Conservation (phyloP, 2,329 filamentous ascomycete genomes). For the Xylariaceae sp. region DNA sequence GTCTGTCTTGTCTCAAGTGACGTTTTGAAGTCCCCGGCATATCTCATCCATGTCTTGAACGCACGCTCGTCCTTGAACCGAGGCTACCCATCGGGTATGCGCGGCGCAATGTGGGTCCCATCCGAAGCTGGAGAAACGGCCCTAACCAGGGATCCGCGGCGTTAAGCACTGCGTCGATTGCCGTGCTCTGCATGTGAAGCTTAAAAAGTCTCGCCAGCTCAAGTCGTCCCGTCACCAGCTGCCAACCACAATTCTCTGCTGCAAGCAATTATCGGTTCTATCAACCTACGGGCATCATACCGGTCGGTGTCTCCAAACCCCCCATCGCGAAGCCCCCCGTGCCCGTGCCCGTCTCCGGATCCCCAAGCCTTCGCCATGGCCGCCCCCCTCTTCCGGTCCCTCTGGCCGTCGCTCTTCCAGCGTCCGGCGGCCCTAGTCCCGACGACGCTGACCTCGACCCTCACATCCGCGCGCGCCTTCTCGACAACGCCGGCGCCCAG, state of each 20-base stretch:
- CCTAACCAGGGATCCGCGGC: no score
- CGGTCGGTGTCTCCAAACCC: no score
- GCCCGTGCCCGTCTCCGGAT: neutral
- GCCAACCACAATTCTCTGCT: neutral
- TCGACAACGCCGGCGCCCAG: slow-evolving; percentile 51
- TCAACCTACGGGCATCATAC: no score
- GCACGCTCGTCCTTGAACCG: slow-evolving; percentile 15
- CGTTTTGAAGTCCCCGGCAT: slow-evolving; percentile 3
- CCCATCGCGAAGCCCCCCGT: neutral
- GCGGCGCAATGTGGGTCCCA: neutral
- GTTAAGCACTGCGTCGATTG: neutral
- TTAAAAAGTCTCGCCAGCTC: no score
- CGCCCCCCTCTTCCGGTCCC: slow-evolving; percentile 28
- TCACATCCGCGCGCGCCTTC: slow-evolving; percentile 41
- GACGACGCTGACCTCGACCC: slow-evolving; percentile 16
- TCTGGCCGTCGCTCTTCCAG: slow-evolving; percentile 29
- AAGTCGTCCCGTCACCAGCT: slow-evolving; percentile 10
- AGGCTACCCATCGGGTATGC: slow-evolving; percentile 19
- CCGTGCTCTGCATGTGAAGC: no score
- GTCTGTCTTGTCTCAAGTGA: slow-evolving; percentile 2
- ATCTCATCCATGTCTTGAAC: neutral
- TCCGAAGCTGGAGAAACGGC: neutral
- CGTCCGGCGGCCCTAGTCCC: slow-evolving; percentile 28
- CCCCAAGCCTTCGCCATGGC: slow-evolving; percentile 24
- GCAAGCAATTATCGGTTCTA: neutral